Base-by-base conservation (phyloP, 768 basidiomycete genomes). In the Tricholoma matsutake region DNA sequence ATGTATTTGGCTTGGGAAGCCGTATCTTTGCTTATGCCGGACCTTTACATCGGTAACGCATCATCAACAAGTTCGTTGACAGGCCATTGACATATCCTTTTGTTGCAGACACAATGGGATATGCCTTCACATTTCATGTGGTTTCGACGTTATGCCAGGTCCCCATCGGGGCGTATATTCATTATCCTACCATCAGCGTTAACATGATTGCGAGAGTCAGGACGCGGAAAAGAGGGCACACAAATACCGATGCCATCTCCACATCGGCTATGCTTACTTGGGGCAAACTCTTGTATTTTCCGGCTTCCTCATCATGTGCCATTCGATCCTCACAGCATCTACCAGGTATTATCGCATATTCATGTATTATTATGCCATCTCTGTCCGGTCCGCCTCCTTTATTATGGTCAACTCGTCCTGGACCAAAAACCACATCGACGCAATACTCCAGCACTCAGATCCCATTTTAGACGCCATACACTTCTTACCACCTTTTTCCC, bases 371-470 rank as follows among this genome's bases (percentile, higher is more conserved):
- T 98, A 99, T 72, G 79, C 91, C 1, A 72, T 80, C 3, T 88
- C 89, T 9, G 85, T 99, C 31, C 82, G 84, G 25, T 81, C 81
- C 41, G 86, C 94, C 2, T 83, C 79, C 58, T 91, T 92, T 73
- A 65, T 91, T 49, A 94, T 96, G 92, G 94, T 92, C 66, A 98
- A 98, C 73, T 97, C 94, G 4, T 87, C 91, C 0, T 98, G 97
- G 96, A 98, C 96, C 2, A 86, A 88, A 66, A 81, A 81, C 43
- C 97, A 98, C 68, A 78, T 98, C 63, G 82, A 91, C 65, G 78
- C 84, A 1, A 87, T 97, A 54, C 77, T 97, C 18, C 76, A 75
- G 13, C 78, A 86, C 54, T 76, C 78, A 8, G 86, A 90, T 63
- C 57, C 71, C 11, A 61, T 81, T 18, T 72, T 90, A 45, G 81